Evolutionary conservation across 2,329 filamentous ascomycete species (phyloP).

Genomic region (Curvularia lunata): DNA sequence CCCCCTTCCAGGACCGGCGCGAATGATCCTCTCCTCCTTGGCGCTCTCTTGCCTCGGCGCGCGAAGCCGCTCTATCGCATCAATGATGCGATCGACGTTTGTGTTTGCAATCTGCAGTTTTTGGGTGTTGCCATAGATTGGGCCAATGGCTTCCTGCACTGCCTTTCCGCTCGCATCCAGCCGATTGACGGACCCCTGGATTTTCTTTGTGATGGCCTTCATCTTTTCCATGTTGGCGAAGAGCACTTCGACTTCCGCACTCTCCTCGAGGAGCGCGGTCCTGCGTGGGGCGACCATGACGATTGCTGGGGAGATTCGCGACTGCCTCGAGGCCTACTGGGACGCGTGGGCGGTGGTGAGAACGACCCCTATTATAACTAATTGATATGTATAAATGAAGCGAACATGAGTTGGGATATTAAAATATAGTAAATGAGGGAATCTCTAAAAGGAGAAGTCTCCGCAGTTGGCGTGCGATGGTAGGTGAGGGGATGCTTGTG

Average conservation of each 20-base stretch:
- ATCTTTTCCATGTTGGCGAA: constrained; percentile 85
- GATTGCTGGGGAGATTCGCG: constrained; percentile 29
- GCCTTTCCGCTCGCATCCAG: constrained; percentile 88
- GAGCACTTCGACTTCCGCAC: constrained; percentile 70
- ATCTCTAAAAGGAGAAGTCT: constrained; percentile 3
- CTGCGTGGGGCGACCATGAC: constrained; percentile 62
- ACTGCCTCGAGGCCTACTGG: constrained; percentile 19
- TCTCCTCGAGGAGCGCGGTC: constrained; percentile 67
- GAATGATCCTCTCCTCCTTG: constrained; percentile 89
- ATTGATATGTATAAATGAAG: constrained; percentile 8
- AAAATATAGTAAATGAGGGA: constrained; percentile 4
- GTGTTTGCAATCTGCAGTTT: constrained; percentile 84
- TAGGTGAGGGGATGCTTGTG: constrained; percentile 35
- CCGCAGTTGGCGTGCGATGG: background rate
- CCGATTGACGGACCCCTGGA: constrained; percentile 82
- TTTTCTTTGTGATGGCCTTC: constrained; percentile 91
- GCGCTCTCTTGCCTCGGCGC: constrained; percentile 93
- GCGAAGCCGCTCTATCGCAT: constrained; percentile 85
- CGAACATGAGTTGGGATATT: constrained; percentile 9
- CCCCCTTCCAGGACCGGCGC: constrained; percentile 67
- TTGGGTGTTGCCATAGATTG: constrained; percentile 90
- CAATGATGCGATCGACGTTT: constrained; percentile 86
- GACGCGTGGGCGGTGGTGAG: constrained; percentile 6
- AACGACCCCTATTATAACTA: constrained; percentile 12
- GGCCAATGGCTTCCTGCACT: constrained; percentile 89